Base-by-base conservation (phyloP, 768 basidiomycete species). In the Omphalotus guepiniiformis region DNA sequence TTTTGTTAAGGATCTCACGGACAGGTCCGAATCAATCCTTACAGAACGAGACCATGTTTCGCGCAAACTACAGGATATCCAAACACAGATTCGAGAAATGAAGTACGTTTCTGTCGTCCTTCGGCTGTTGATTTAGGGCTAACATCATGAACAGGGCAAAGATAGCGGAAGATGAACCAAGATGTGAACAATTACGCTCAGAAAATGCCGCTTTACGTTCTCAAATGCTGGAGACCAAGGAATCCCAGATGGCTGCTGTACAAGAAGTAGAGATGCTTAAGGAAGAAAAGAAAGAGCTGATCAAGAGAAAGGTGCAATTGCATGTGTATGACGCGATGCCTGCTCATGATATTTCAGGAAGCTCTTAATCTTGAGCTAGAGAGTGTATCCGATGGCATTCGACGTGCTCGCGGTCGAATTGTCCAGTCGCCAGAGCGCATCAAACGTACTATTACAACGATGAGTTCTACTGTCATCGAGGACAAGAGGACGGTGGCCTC, bases 381-480 rank as follows among this genome's bases (percentile, higher is more conserved):
- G 6, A 71, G 74, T 36, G 67, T 83, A 19, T 68, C 75, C 34
- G 83, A 88, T 48, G 70, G 73, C 37, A 82, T 89, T 52, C 66
- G 69, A 11, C 79, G 83, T 35, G 82, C 82, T 0, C 75, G 80
- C 41, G 71, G 80, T 23, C 81, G 92, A 22, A 85, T 96, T 52
- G 92, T 96, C 3, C 89, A 93, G 62, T 93, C 90, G 0, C 93
- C 93, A 0, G 93, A 95, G 39, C 78, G 93, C 37, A 86, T 95
- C 55, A 88, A 85, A 60, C 80, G 83, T 42, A 87, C 81, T 35
- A 95, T 95, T 56, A 65, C 75, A 9, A 72, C 79, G n/a, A 91
- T 95, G 86, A 75, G 78, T 2, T 60, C 68, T 5, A 81, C 77
- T 0, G 80, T 81, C 1, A 62, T 76, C 15, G 84, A 86, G 45